phyloP scores from a whole-genome alignment of 352 stramenopile genomes.

The Pythium biforme region DNA sequence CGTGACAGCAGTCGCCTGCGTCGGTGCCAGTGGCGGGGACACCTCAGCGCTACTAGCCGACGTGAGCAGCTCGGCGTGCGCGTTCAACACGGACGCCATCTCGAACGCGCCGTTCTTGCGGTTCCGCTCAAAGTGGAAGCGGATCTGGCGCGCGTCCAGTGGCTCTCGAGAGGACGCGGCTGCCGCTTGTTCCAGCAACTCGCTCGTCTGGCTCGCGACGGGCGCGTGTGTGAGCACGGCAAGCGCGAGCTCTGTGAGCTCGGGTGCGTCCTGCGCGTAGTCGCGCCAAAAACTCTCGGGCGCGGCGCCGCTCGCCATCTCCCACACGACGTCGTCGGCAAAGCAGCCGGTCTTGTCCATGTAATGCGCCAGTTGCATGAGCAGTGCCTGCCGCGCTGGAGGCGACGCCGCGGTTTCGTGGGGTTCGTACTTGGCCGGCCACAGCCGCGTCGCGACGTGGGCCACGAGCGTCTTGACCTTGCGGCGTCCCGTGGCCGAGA shows the following conservation, averaged over 20 bases:
- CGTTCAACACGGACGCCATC: neutral
- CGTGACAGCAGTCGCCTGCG: neutral
- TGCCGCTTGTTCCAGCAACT: neutral
- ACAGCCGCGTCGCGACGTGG: constrained; percentile 31
- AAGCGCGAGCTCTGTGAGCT: constrained; percentile 40
- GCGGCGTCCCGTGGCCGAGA: constrained; percentile 42
- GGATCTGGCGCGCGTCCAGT: constrained; percentile 12
- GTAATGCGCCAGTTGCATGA: constrained; percentile 42
- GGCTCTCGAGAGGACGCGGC: neutral
- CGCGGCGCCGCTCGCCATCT: constrained; percentile 39
- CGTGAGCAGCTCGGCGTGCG: constrained; percentile 5
- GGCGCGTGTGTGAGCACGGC: constrained; percentile 30
- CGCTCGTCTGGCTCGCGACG: neutral
- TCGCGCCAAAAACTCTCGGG: constrained; percentile 51
- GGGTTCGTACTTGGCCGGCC: neutral
- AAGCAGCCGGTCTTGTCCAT: constrained; percentile 38
- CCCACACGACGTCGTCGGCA: constrained; percentile 42
- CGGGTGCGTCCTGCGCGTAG: constrained; percentile 40
- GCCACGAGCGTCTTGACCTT: constrained; percentile 48
- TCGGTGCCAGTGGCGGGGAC: no score
- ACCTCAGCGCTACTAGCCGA: neutral
- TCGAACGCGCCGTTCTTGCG: constrained; percentile 1
- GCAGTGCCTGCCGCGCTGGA: constrained; percentile 22
- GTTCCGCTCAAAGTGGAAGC: constrained; percentile 19
- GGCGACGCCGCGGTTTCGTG: constrained; percentile 15